Base-by-base conservation (phyloP, 2,329 filamentous ascomycete genomes). In the Xylariales sp. region DNA sequence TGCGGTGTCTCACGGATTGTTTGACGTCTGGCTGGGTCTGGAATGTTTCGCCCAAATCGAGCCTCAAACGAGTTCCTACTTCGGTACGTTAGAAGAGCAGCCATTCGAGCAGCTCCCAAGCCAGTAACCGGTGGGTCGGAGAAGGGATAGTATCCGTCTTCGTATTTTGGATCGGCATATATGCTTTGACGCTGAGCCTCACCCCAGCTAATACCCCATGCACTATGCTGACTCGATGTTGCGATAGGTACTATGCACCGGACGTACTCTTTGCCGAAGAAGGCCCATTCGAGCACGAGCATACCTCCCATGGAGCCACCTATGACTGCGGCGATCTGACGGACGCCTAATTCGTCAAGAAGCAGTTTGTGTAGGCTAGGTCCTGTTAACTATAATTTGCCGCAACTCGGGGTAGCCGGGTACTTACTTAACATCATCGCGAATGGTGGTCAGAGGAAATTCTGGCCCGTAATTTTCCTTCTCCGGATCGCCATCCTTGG, bases 121-220 rank as follows among this genome's bases (percentile, higher is more conserved):
- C 96, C 96, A 0, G 94, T 91, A 0, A 90, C 84, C 0, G 96
- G 96, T 41, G 94, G 94, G 74, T 98, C 93, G 39, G 92, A 87
- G 75, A 96, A 97, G 0, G 89, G 76, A 78, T 98, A 99, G 81
- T 97, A 98, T 52, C 96, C 96, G 76, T 98, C 94, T 69, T 97
- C 94, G 80, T 99, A 99, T 83, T 97, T 98, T 39, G 96, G 96
- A 78, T 99, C 96, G 46, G 93, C 94, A 81, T 98, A 99, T 78
- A 99, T 98, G 85, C 92, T 94, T 81, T 96, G 93, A 59, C 93
- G 86, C 79, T 97, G 93, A 3, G 93, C 93, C 78, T 96, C 93
- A 49, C 92, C 93, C 93, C 93, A 97, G 80, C 91, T 94, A 75
- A 96, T 97, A 30, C 93, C 91, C 93, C 93, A 97, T 5, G 93